Base-by-base conservation (phyloP, 2,329 filamentous ascomycete species). In the Aspergillus japonicus region DNA sequence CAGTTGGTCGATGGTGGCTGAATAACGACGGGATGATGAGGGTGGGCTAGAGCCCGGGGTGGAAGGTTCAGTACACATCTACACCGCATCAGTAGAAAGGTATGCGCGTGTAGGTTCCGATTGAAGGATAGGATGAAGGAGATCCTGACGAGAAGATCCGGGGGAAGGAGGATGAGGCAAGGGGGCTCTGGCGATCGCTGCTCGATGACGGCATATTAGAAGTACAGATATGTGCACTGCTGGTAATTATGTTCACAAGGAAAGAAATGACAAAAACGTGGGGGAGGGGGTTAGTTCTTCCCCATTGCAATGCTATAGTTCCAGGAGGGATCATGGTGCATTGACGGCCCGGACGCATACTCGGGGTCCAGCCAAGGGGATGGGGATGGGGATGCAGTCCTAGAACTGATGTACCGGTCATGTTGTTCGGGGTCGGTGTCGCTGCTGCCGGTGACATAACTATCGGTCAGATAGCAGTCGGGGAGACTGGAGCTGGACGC, bases 351-450 rank as follows among this genome's bases (percentile, higher is more conserved):
- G 5, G 59, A 50, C 11, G 50, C 56, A 16, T 31, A 48, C 33
- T 65, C 63, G 11, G 63, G 58, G 8, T 59, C 57, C 5, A 57
- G 52, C 39, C 62, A 63, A 33, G 61, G 58, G 14, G 31, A n/a
- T 33, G 54, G 58, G 14, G 31, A n/a, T 33, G 54, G 58, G 16
- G 47, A 54, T 8, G 61, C 49, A 12, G 33, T 35, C 33, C 33
- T 16, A 3, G 24, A 50, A n/a, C 47, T 57, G 4, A 48, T 33
- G 23, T 62, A 62, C 33, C 29, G 55, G 6, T 50, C 56, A 8
- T 48, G 54, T 19, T 48, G 54, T 19, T 68, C 62, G 35, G 31
- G 29, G 19, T 67, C 66, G 6, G 66, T 65, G 35, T 67, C 66
- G 39, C 59, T 64, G 47, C 48, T 49, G 26, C 58, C 59, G 39